Evolutionary conservation across 805 yeast genomes (phyloP), one percentile per base, ranked within the genome.

Genomic region (Candida khao-thaluensis): DNA sequence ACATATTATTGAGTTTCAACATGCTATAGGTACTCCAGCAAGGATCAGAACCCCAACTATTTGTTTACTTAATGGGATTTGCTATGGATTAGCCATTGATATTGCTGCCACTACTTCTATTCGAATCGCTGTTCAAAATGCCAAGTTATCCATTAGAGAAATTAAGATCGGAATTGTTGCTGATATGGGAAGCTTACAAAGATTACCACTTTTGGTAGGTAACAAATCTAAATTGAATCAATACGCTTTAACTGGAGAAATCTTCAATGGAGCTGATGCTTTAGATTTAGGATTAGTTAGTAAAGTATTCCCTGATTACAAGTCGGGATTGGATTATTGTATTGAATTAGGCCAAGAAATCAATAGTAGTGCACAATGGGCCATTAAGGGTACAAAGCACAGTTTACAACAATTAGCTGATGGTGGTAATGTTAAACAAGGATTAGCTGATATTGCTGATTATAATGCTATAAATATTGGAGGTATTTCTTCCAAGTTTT

Each of bases 171-270:
- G 91, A 2, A 69, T 85, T 54, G 74, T 85, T 26, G 89, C 93
- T 1, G 93, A 85, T 55, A 82, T 85, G 52, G 95, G 95, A 4
- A 72, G 85, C 1, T 64, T 85, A 42, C 90, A 85, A 59, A 69
- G 91, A 53, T 52, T 83, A 41, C 82, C 86, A 4, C 52, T 54
- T 14, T 41, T 80, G 1, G 72, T 73, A 14, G 72, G 71, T 30
- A 81, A 81, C 54, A 60, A 66, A 11, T 79, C 86, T 4, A 68
- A 76, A 62, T 60, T 82, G 44, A 72, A 71, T 54, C 84, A 81
- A 48, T 59, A 77, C 34, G 78, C 84, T 4, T 69, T 78, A 46
- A 79, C 88, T 0, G 91, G 82, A 7, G 74, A 74, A 17, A 56
- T 59, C 9, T 82, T 82, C 43, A 60, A 62, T 11, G 73, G 76